Evolutionary conservation across 208 protist genomes (phyloP).

Genomic region (Crithidia expoeki): DNA sequence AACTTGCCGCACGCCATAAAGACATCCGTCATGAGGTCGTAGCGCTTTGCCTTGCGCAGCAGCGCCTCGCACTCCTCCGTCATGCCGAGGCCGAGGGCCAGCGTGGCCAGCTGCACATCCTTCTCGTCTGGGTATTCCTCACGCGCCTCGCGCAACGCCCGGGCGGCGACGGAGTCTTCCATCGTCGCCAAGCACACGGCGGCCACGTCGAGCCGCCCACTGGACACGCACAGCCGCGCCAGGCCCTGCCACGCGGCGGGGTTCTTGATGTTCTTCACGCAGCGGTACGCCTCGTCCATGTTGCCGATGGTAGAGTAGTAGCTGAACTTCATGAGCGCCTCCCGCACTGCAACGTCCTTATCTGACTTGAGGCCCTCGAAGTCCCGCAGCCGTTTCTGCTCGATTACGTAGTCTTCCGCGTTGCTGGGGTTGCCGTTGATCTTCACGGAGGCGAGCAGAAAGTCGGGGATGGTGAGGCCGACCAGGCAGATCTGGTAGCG

Average conservation of each 20-base stretch:
- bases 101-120: slow-evolving; percentile 91
- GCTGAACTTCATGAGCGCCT: slow-evolving; percentile 96
- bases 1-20: slow-evolving; percentile 94
- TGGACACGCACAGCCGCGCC: slow-evolving; percentile 95
- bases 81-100: slow-evolving; percentile 96
- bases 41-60: slow-evolving; percentile 80
- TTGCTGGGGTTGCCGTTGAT: slow-evolving; percentile 79
- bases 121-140: slow-evolving; percentile 86
- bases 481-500: slow-evolving; percentile 89
- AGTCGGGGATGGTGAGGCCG: slow-evolving; percentile 92
- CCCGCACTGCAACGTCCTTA: slow-evolving; percentile 84
- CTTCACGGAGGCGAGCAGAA: slow-evolving; percentile 86
- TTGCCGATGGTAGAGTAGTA: slow-evolving; percentile 96
- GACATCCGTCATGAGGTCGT: slow-evolving; percentile 94
- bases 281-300: slow-evolving; percentile 98
- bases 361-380: slow-evolving; percentile 93
- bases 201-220: slow-evolving; percentile 93
- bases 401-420: slow-evolving; percentile 89
- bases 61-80: slow-evolving; percentile 91
- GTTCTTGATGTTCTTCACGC: slow-evolving; percentile 95
- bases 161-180: slow-evolving; percentile 90
- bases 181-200: slow-evolving; percentile 95
- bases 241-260: slow-evolving; percentile 94
- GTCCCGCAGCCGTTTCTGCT: slow-evolving; percentile 90
- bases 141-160: slow-evolving; percentile 86